Base-by-base conservation (phyloP, 805 yeast species). In the Candida hungchunana region DNA sequence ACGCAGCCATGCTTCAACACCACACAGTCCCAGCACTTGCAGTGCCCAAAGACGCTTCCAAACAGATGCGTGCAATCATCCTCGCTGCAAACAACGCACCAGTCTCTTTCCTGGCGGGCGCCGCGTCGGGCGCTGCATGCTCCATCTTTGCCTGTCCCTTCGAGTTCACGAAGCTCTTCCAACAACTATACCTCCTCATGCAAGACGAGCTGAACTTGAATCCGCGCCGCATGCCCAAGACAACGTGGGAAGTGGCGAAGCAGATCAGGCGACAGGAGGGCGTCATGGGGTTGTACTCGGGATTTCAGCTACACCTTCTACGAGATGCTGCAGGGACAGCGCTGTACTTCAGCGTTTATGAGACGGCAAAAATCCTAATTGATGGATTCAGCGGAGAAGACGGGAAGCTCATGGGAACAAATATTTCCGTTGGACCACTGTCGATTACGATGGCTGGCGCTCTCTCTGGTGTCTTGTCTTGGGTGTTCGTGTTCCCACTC, bases 111-210 rank as follows among this genome's bases (percentile, higher is more conserved):
- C 28, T 64, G 1, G 67, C 89, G 0, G 96, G 95, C 5, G 61
- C 72, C 4, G 43, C 75, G 0, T 76, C 93, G 0, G 95, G 95
- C 5, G 73, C 73, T 6, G 59, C 68, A 3, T 77, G 82, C 11
- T 70, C 86, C 4, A 23, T 70, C 6, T 75, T 79, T 56, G 83
- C 88, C 3, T 82, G 90, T 47, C 96, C 96, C 2, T 86, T 86
- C 55, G 96, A 86, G 57, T 75, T 84, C 59, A 78, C 90, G 31
- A 87, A 86, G 57, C 67, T 85, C 7, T 84, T 81, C 43, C 82
- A 90, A 24, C 95, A 86, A 56, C 73, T 86, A 25, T 79, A 62
- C 22, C 49, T 71, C 18, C 53, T 67, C 34, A 58, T 60, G 49
- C 59, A 65, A 23, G 50, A 46, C 26, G 54, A 42, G 25, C 52